phyloP scores from a whole-genome alignment of 1,139 yeast species.

The Sugiyamaella sp. region DNA sequence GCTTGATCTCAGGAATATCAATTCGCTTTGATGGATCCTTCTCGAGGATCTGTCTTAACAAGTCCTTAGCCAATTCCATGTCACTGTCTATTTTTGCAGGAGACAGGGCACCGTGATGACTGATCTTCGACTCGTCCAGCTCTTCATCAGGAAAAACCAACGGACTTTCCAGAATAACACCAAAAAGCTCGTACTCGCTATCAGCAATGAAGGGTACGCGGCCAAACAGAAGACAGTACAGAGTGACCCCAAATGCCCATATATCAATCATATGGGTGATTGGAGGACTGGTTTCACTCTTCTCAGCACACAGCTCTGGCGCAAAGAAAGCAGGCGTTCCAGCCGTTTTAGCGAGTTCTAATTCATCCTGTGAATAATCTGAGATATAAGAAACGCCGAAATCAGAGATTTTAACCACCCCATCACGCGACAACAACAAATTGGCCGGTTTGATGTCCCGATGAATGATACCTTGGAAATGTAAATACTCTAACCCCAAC shows the following conservation, averaged over 20 bases:
- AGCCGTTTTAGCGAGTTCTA: slow-evolving; percentile 86
- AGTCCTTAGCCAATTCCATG: slow-evolving; percentile 57
- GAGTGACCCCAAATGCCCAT: slow-evolving; percentile 96
- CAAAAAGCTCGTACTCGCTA: slow-evolving; percentile 82
- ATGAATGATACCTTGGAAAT: slow-evolving; percentile 91
- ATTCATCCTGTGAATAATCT: slow-evolving; percentile 60
- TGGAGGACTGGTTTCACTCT: slow-evolving; percentile 45
- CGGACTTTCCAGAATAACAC: slow-evolving; percentile 70
- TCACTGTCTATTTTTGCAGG: slow-evolving; percentile 34
- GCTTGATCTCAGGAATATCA: slow-evolving; percentile 71
- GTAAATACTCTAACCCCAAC: slow-evolving; percentile 88
- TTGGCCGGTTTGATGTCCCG: slow-evolving; percentile 98
- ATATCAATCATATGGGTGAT: slow-evolving; percentile 82
- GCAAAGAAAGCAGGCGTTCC: slow-evolving; percentile 90
- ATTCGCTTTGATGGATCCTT: slow-evolving; percentile 74
- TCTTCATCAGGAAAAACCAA: slow-evolving; percentile 61
- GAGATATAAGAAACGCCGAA: slow-evolving; percentile 95
- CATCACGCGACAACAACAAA: slow-evolving; percentile 69
- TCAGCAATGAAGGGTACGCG: slow-evolving; percentile 89
- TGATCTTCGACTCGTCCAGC: slow-evolving; percentile 10
- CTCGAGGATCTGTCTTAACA: slow-evolving; percentile 62
- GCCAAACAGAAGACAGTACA: slow-evolving; percentile 88
- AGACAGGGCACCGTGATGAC: slow-evolving; percentile 17
- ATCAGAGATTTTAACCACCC: slow-evolving; percentile 87
- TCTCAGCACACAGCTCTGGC: slow-evolving; percentile 64